Evolutionary conservation across 2,329 filamentous ascomycete species (phyloP).

Genomic region (Fusarium metavorans): DNA sequence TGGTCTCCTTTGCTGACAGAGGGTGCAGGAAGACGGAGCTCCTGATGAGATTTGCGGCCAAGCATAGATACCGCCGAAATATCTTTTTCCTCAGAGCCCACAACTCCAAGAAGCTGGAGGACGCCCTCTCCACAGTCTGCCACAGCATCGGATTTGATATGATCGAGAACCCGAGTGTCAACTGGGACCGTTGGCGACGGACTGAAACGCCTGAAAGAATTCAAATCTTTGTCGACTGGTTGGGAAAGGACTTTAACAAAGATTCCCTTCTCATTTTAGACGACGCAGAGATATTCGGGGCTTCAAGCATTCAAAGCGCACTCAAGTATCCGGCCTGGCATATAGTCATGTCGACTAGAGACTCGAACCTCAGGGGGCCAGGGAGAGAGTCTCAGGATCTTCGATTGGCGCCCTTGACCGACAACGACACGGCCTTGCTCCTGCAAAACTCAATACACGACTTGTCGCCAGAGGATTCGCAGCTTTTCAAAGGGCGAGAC

Average conservation of each 20-base stretch:
- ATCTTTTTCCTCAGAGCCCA: background rate
- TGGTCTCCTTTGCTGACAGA: background rate
- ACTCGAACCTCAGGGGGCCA: background rate
- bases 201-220: background rate
- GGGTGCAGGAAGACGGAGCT: background rate
- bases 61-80: background rate
- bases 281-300: background rate
- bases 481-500: background rate
- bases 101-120: background rate
- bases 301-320: background rate
- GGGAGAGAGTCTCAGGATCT: background rate
- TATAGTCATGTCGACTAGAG: background rate
- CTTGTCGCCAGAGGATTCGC: background rate
- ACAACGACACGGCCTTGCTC: background rate
- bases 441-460: background rate
- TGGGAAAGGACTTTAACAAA: background rate
- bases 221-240: background rate
- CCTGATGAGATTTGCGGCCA: background rate
- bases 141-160: background rate
- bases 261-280: background rate
- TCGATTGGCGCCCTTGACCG: background rate
- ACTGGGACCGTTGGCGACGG: background rate
- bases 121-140: background rate
- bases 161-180: background rate
- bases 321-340: slow-evolving; percentile 1